These are phyloP conservation scores for Globisporangium nagaii DNA, from an alignment of 352 stramenopile species.

Conservation along the genomic window DNA sequence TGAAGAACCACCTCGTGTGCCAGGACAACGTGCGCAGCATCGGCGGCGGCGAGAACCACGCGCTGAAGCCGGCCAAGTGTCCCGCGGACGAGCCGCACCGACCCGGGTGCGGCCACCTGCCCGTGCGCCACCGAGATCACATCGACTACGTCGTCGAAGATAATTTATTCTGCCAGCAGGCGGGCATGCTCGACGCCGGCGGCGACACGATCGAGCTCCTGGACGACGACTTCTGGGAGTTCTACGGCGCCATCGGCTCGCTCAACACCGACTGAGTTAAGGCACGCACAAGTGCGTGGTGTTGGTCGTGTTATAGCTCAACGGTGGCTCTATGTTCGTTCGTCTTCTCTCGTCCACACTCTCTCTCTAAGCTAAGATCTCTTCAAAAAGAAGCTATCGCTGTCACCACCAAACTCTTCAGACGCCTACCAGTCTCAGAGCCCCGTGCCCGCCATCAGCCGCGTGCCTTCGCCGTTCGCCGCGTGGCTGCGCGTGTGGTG, in stretches of 20 bases:
- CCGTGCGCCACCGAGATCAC: conserved; percentile 73
- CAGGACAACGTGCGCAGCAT: conserved; percentile 52
- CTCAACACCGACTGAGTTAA: conserved; percentile 28
- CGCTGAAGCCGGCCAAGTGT: conserved; percentile 16
- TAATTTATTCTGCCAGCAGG: conserved; percentile 69
- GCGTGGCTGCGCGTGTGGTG: conserved; percentile 19
- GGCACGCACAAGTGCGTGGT: neutral
- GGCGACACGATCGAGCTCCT: conserved; percentile 60
- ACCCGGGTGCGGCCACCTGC: conserved; percentile 62
- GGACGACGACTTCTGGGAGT: conserved; percentile 81
- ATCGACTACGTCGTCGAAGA: conserved; percentile 84
- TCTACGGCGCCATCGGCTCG: conserved; percentile 65
- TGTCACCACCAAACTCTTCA: too few species aligned
- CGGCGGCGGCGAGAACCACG: conserved; percentile 9
- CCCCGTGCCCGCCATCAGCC: neutral
- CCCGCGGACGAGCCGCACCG: conserved; percentile 40
- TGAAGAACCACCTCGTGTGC: conserved; percentile 79
- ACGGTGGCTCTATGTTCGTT: neutral
- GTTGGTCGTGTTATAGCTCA: neutral
- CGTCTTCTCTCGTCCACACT: too few species aligned
- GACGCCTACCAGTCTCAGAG: neutral
- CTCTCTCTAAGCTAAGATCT: too few species aligned
- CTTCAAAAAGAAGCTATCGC: too few species aligned
- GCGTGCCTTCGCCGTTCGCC: neutral
- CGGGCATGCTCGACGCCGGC: conserved; percentile 43